Evolutionary conservation across 768 basidiomycete species (phyloP).

Genomic region (Kwoniella sp.): DNA sequence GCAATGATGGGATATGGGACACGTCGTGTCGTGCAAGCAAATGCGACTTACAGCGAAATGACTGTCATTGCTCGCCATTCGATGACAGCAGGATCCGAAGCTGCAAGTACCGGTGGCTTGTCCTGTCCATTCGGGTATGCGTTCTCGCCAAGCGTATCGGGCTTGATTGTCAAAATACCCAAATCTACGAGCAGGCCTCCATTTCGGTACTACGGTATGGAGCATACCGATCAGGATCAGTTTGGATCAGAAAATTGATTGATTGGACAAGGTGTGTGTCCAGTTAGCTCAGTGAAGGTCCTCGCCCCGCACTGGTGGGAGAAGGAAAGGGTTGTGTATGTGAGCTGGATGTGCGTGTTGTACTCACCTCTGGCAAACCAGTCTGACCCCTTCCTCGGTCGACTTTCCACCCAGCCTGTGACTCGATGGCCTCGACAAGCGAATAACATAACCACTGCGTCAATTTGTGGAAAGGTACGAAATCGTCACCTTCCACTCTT

Average conservation of each 20-base stretch:
- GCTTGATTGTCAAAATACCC: conserved; percentile 72
- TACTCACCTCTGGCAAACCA: conserved; percentile 72
- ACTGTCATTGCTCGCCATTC: conserved; percentile 98
- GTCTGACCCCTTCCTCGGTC: conserved; percentile 82
- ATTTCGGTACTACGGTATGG: conserved; percentile 68
- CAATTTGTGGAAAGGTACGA: conserved; percentile 95
- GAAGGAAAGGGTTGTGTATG: no score
- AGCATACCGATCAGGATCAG: conserved; percentile 9
- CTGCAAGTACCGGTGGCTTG: conserved; percentile 63
- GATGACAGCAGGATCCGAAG: conserved; percentile 76
- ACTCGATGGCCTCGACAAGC: conserved; percentile 79
- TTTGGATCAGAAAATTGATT: no score
- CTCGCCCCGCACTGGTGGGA: no score
- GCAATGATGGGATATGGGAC: not conserved
- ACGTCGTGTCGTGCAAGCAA: no score
- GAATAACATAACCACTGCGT: conserved; percentile 92
- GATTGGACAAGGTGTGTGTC: no score
- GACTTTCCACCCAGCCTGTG: conserved; percentile 75
- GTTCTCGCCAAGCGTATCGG: conserved; percentile 59
- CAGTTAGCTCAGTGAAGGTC: not conserved
- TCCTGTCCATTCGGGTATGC: conserved; percentile 54
- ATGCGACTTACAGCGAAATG: conserved; percentile 74
- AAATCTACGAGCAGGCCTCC: conserved; percentile 87
- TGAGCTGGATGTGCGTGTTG: no score
- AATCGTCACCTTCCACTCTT: conserved; percentile 63